Conservation (phyloP, 768 basidiomycete species). For the Trametopsis cervina region DNA sequence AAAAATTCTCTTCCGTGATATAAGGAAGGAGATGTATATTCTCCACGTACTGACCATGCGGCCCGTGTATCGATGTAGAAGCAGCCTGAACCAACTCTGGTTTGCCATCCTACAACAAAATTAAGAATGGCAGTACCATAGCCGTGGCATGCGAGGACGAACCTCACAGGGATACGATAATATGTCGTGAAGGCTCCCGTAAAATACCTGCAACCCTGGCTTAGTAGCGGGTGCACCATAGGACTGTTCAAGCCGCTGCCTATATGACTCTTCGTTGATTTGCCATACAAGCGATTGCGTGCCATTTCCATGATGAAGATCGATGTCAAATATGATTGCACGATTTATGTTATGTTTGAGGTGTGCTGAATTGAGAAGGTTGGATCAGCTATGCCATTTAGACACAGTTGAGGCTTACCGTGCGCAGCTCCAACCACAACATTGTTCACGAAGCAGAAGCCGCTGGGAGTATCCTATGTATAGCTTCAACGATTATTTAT, state of each 20-base stretch:
- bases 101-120: conserved; percentile 65
- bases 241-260: conserved; percentile 53
- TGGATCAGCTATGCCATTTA: neutral
- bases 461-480: conserved; percentile 61
- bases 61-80: conserved; percentile 68
- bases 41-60: conserved; percentile 84
- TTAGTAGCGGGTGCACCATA: conserved; percentile 28
- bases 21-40: conserved; percentile 81
- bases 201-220: conserved; percentile 62
- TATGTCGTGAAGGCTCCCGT: conserved; percentile 92
- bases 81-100: conserved; percentile 75
- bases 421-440: conserved; percentile 87
- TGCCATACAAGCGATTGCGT: conserved; percentile 91
- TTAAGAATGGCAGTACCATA: conserved; percentile 1
- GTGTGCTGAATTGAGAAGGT: conserved; percentile 51
- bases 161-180: conserved; percentile 92
- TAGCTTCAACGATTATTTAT: neutral
- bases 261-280: conserved; percentile 83
- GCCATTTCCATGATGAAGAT: conserved; percentile 91
- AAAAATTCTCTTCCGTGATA: conserved; percentile 66
- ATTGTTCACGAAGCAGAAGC: conserved; percentile 96
- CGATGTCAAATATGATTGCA: conserved; percentile 86
- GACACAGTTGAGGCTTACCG: conserved; percentile 39
- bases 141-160: conserved; percentile 6
- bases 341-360: conserved; percentile 71